phyloP scores from a whole-genome alignment of 148 eudicot species.

The Gaultheria prostrata region DNA sequence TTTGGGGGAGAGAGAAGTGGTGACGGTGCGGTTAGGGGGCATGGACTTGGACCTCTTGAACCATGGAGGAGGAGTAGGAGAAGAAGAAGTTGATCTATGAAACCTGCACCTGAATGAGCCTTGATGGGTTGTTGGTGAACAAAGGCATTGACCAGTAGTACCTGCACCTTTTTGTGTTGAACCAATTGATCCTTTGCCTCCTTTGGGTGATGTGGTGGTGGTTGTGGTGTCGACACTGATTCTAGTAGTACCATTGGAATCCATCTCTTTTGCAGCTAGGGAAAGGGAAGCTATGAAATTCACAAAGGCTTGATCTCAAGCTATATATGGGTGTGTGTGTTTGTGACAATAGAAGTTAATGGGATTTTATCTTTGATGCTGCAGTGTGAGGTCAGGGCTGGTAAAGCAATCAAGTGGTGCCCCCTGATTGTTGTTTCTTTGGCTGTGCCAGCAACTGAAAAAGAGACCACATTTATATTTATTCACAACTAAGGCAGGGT shows the following conservation, averaged over 20 bases:
- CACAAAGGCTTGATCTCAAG: not conserved
- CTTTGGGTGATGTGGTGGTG: not conserved
- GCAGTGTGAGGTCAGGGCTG: constrained; percentile 18
- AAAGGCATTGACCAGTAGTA: constrained; percentile 19
- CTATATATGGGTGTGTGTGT: not conserved
- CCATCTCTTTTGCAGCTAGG: constrained; percentile 5
- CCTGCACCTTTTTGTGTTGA: not conserved
- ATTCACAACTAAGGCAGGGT: too few species aligned
- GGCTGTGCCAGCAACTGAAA: not conserved
- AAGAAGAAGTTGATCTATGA: constrained; percentile 12
- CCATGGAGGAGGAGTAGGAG: not conserved
- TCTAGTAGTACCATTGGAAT: not conserved
- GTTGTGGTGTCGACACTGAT: constrained; percentile 12
- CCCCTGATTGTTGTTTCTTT: not conserved
- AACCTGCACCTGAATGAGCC: constrained; percentile 32
- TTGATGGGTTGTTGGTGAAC: constrained; percentile 30
- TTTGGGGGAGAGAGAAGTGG: constrained; percentile 25
- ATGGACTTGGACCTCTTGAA: constrained; percentile 27
- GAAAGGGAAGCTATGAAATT: not conserved
- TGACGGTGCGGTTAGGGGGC: constrained; percentile 13
- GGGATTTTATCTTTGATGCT: constrained; percentile 4
- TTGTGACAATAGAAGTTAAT: not conserved
- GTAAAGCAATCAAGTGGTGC: constrained; percentile 12
- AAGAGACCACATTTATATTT: too few species aligned
- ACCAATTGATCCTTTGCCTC: not conserved